Evolutionary conservation across 306 rosid genomes (phyloP).

Genomic region (Malus asiatica): DNA sequence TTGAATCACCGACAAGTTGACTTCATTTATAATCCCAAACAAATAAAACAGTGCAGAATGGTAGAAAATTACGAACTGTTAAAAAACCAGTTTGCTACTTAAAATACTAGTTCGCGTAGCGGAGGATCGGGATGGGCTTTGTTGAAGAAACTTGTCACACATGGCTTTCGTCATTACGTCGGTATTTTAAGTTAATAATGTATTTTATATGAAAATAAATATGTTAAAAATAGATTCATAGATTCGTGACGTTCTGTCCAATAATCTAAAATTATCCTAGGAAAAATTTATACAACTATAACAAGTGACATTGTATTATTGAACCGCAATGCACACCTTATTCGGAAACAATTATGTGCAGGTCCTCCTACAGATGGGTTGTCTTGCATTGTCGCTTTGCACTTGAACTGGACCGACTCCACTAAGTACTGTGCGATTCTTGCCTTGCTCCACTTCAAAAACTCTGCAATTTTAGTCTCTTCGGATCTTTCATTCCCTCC

Average conservation of each 20-base stretch:
- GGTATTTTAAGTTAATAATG: neutral
- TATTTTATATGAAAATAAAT: too few species aligned
- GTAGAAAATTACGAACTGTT: neutral
- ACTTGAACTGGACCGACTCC: neutral
- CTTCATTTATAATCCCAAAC: neutral
- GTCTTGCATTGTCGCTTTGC: constrained; percentile 14
- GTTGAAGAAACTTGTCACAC: neutral
- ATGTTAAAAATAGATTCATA: fast-evolving
- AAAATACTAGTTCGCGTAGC: constrained; percentile 11
- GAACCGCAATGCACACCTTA: fast-evolving
- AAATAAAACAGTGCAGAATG: neutral
- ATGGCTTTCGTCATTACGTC: fast-evolving
- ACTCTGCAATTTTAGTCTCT: constrained; percentile 22
- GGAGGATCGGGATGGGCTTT: constrained; percentile 15
- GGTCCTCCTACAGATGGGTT: neutral
- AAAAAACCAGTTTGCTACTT: constrained; percentile 20
- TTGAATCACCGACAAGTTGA: constrained; percentile 35
- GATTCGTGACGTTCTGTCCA: fast-evolving
- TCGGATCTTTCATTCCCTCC: constrained; percentile 39
- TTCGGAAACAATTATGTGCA: neutral
- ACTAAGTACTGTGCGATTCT: neutral
- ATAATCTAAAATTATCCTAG: too few species aligned
- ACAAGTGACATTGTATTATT: too few species aligned
- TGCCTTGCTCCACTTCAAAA: constrained; percentile 13
- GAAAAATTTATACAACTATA: too few species aligned